Percentiles rank a stretch among this genome's conserved stretches.
Evolutionary conservation across 805 yeast species (phyloP).

Genomic region (Metschnikowia amazonensis): DNA sequence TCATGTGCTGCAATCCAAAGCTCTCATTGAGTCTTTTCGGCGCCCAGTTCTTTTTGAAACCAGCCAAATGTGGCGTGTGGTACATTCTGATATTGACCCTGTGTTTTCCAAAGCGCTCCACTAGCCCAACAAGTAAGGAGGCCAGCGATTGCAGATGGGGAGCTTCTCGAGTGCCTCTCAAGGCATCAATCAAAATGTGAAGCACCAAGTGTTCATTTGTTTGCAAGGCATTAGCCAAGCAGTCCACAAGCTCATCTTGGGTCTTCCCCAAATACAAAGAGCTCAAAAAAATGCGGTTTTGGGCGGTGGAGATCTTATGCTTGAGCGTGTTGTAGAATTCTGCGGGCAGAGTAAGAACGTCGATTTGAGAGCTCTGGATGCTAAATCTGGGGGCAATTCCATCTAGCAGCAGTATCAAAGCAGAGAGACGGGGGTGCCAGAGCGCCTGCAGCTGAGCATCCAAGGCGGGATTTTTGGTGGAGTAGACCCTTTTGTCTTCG

Average conservation of each 20-base stretch:
- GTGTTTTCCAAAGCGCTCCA: constrained; percentile 55
- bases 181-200: constrained; percentile 75
- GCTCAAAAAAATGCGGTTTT: constrained; percentile 69
- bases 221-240: constrained; percentile 56
- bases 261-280: constrained; percentile 82
- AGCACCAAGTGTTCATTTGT: constrained; percentile 62
- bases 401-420: constrained; percentile 53
- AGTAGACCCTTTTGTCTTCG: constrained; percentile 11
- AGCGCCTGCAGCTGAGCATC: constrained; percentile 17
- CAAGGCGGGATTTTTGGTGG: constrained; percentile 29
- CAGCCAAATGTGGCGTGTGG: constrained; percentile 82
- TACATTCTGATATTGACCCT: constrained; percentile 80
- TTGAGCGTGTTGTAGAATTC: constrained; percentile 70
- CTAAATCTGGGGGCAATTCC: constrained; percentile 65
- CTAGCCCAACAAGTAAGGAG: constrained; percentile 62
- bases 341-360: constrained; percentile 60
- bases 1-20: constrained; percentile 94
- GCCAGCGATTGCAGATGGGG: constrained; percentile 73
- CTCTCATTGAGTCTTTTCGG: constrained; percentile 91
- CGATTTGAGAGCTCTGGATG: constrained; percentile 52
- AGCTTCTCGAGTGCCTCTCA: constrained; percentile 90
- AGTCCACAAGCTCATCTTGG: constrained; percentile 69
- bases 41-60: constrained; percentile 56
- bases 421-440: constrained; percentile 43
- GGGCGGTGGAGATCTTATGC: constrained; percentile 57